Percentiles rank a stretch among this genome's conserved stretches.
These are phyloP conservation scores for Macroventuria anomochaeta DNA, from an alignment of 2,329 filamentous ascomycete species.

Conservation along the genomic window DNA sequence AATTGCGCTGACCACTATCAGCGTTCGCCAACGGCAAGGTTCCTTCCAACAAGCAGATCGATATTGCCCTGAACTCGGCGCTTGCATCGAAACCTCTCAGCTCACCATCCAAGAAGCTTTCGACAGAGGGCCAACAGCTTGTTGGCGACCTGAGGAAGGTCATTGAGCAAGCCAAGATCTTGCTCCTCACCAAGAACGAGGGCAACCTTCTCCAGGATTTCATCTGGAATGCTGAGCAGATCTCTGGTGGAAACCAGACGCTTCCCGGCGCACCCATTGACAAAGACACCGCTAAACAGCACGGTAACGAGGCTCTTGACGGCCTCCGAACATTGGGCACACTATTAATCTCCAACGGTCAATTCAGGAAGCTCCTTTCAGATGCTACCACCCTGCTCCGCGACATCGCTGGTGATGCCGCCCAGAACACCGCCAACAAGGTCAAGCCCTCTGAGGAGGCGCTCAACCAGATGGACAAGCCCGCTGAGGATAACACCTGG, in stretches of 20 bases:
- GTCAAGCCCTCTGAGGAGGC: conserved; percentile 81
- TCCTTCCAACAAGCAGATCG: conserved; percentile 95
- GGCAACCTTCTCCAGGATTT: conserved; percentile 96
- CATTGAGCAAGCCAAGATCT: conserved; percentile 80
- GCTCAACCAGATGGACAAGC: conserved; percentile 77
- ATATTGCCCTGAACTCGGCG: conserved; percentile 90
- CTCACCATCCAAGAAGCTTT: conserved; percentile 77
- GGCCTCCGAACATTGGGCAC: conserved; percentile 88
- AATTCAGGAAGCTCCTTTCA: conserved; percentile 86
- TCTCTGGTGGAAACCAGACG: conserved; percentile 67
- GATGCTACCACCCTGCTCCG: conserved; percentile 83
- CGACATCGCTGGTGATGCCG: conserved; percentile 91
- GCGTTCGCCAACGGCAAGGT: conserved; percentile 90
- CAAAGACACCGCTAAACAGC: conserved; percentile 79
- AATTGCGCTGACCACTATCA: conserved; percentile 38
- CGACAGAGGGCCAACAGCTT: conserved; percentile 79
- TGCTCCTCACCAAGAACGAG: conserved; percentile 92
- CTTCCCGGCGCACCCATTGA: conserved; percentile 71
- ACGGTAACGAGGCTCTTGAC: conserved; percentile 82
- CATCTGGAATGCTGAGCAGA: conserved; percentile 87
- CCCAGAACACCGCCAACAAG: conserved; percentile 74
- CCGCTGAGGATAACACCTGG: conserved; percentile 92
- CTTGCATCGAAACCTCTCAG: conserved; percentile 73
- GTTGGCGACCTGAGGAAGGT: conserved; percentile 79
- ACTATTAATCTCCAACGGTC: conserved; percentile 91